phyloP scores from a whole-genome alignment of 2,329 filamentous ascomycete species.

The Neofusicoccum ribis region DNA sequence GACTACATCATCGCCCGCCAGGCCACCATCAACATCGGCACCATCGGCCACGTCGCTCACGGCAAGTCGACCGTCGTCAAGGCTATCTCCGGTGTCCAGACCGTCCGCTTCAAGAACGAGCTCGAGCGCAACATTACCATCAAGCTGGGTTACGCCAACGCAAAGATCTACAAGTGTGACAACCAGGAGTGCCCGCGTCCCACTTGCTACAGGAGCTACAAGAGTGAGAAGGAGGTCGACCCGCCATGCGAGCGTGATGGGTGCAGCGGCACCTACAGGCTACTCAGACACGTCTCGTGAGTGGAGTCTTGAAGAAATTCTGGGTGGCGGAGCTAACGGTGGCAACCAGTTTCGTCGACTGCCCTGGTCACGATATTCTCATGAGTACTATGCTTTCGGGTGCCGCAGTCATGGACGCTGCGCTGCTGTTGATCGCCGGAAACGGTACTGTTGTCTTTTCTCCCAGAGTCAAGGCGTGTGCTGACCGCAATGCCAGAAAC shows the following conservation, averaged over 20 bases:
- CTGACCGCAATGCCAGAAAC: slow-evolving; percentile 58
- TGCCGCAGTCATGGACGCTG: slow-evolving; percentile 98
- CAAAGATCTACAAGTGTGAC: slow-evolving; percentile 99
- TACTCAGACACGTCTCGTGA: slow-evolving; percentile 90
- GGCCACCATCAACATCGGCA: slow-evolving; percentile 98
- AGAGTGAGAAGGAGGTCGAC: slow-evolving; percentile 98
- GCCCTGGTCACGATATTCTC: slow-evolving; percentile 99
- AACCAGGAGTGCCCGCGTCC: slow-evolving; percentile 87
- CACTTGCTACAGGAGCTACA: slow-evolving; percentile 94
- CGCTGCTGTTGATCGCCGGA: slow-evolving; percentile 90
- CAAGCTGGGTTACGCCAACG: slow-evolving; percentile 99
- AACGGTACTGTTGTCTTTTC: slow-evolving; percentile 53
- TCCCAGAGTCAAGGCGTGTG: too few relatives aligned
- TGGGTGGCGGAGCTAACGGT: slow-evolving; percentile 12
- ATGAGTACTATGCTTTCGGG: slow-evolving; percentile 99
- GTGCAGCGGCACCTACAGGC: slow-evolving; percentile 81
- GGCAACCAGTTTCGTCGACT: slow-evolving; percentile 80
- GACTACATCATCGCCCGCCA: slow-evolving; percentile 97
- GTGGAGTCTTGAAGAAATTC: slow-evolving; percentile 39
- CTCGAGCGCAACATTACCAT: slow-evolving; percentile 99
- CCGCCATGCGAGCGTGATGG: slow-evolving; percentile 93
- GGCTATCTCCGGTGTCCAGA: slow-evolving; percentile 98
- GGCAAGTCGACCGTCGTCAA: slow-evolving; percentile 99
- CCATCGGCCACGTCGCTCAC: slow-evolving; percentile 98
- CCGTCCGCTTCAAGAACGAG: slow-evolving; percentile 99